A percentile compares a stretch with the other conserved stretches of the same genome.
Conservation (phyloP, 257 asterid genomes). For the Lycium ferocissimum region DNA sequence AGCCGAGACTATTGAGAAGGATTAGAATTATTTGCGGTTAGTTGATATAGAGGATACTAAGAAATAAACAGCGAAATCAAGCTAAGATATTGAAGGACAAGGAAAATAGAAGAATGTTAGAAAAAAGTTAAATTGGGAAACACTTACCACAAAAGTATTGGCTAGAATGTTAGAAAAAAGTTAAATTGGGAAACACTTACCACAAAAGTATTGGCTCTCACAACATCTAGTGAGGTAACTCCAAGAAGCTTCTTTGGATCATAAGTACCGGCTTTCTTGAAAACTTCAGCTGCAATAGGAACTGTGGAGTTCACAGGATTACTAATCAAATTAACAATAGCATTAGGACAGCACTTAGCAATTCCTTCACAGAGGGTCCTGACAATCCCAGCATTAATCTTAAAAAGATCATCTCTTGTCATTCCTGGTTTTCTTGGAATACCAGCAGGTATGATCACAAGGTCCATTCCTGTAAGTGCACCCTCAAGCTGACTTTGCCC, state of each 20-base stretch:
- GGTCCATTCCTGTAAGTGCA: slow-evolving; percentile 97
- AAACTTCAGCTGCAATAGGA: slow-evolving; percentile 96
- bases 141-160: slow-evolving; percentile 82
- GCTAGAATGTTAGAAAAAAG: slow-evolving; percentile 39
- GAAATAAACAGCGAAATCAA: not conserved
- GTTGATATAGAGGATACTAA: not conserved
- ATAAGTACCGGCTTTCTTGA: slow-evolving; percentile 81
- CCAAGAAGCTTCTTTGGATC: slow-evolving; percentile 91
- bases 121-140: not conserved
- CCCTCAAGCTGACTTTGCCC: slow-evolving; percentile 83
- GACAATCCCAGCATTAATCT: slow-evolving; percentile 95
- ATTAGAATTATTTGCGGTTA: not conserved
- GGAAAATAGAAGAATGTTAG: slow-evolving; percentile 27
- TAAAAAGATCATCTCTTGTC: slow-evolving; percentile 97
- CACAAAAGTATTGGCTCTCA: slow-evolving; percentile 97
- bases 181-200: slow-evolving; percentile 33
- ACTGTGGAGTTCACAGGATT: slow-evolving; percentile 98
- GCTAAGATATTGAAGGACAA: not conserved
- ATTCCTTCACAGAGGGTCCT: slow-evolving; percentile 90
- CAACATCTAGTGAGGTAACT: slow-evolving; percentile 96
- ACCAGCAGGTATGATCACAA: slow-evolving; percentile 93
- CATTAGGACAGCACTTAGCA: slow-evolving; percentile 83
- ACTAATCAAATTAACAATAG: slow-evolving; percentile 85
- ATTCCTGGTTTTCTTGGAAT: slow-evolving; percentile 98
- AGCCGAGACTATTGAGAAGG: not conserved